Percentiles rank a stretch among this genome's conserved stretches.
Conservation (phyloP, 441 rosid species). For the Jatropha podagrica region DNA sequence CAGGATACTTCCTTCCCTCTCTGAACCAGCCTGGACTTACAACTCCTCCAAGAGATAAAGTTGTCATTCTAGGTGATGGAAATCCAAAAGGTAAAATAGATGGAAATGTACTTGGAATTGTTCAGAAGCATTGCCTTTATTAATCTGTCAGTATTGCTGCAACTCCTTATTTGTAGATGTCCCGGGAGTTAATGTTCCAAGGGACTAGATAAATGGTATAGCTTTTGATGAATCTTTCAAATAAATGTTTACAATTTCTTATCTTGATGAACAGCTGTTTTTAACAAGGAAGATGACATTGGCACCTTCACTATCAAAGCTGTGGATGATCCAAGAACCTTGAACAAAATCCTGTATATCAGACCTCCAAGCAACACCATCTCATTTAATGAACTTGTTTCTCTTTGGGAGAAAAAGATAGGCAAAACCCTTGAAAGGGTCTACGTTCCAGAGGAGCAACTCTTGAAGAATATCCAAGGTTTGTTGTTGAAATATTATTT, state of each 20-base stretch:
- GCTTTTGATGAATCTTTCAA: neutral
- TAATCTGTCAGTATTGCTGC: neutral
- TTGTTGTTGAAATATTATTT: neutral
- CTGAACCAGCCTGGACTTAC: conserved; percentile 38
- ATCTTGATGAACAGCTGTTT: conserved; percentile 36
- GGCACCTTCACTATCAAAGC: conserved; percentile 47
- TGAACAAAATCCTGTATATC: conserved; percentile 62
- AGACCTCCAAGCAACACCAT: conserved; percentile 49
- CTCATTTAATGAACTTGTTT: conserved; percentile 56
- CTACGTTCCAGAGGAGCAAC: conserved; percentile 56
- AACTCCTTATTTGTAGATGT: too few species aligned
- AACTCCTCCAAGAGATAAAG: conserved; percentile 7
- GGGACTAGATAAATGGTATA: neutral
- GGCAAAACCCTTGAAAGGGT: conserved; percentile 47
- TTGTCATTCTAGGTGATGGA: conserved; percentile 4
- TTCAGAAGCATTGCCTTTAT: neutral
- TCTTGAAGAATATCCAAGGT: conserved; percentile 60
- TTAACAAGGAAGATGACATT: conserved; percentile 61
- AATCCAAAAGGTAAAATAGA: conserved; percentile 1
- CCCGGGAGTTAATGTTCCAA: too few species aligned
- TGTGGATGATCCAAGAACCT: conserved; percentile 33
- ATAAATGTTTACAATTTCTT: too few species aligned
- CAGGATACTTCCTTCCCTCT: conserved; percentile 48
- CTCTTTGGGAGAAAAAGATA: conserved; percentile 63
- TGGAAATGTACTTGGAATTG: neutral